Percentiles rank a stretch among this genome's conserved stretches.
phyloP scores from a whole-genome alignment of 495 filamentous ascomycete species.

The Mytilinidion resinicola region DNA sequence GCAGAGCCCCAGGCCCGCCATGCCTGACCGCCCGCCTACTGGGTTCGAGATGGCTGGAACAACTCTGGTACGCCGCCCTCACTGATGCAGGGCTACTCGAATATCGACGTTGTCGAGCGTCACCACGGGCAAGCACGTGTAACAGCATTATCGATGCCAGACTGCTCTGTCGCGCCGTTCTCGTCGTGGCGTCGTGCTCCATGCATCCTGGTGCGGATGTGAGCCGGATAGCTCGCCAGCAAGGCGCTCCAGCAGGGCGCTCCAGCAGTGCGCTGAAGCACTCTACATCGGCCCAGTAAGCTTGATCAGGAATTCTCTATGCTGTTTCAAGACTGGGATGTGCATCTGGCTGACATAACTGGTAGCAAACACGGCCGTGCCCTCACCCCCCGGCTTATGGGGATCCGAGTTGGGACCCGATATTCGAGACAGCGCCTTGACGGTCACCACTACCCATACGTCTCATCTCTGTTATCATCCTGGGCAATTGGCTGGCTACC shows the following conservation, averaged over 20 bases:
- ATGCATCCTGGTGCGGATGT: background rate
- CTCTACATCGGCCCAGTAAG: conserved; percentile 5
- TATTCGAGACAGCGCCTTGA: conserved; percentile 25
- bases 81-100: background rate
- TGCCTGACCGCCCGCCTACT: no score
- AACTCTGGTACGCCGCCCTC: no score
- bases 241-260: background rate
- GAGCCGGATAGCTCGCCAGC: conserved; percentile 5
- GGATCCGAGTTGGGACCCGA: conserved; percentile 24
- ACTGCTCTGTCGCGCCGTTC: background rate
- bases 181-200: background rate
- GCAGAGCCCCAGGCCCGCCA: no score
- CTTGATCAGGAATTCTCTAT: conserved; percentile 14
- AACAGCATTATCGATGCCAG: conserved; percentile 10
- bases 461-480: conserved; percentile 30
- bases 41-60: no score
- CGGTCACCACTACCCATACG: conserved; percentile 18
- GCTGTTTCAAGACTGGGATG: conserved; percentile 15
- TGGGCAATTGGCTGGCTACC: conserved; percentile 23
- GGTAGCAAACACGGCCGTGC: conserved; percentile 23
- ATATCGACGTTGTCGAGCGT: background rate
- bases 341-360: conserved; percentile 27
- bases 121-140: conserved; percentile 6
- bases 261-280: conserved; percentile 5
- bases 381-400: conserved; percentile 21